These are phyloP conservation scores for Galerina sulciceps DNA, from an alignment of 768 basidiomycete species.

Conservation along the genomic window DNA sequence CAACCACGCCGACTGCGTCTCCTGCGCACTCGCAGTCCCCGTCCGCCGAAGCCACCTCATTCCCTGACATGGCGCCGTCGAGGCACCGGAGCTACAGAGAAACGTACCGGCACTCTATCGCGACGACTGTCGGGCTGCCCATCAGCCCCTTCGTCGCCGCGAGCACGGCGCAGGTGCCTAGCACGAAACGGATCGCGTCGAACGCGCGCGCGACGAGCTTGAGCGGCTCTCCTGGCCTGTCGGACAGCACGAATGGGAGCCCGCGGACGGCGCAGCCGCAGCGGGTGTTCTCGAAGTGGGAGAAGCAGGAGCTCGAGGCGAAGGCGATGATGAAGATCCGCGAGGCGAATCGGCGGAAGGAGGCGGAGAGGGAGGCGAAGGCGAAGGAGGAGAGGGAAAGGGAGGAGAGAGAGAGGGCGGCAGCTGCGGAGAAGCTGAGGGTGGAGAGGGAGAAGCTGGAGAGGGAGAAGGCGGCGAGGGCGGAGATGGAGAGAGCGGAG, in stretches of 20 bases:
- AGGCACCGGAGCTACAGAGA: constrained; percentile 7
- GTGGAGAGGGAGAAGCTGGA: constrained; percentile 21
- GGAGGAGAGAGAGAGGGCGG: constrained; percentile 18
- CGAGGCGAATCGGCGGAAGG: constrained; percentile 46
- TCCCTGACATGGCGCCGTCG: background rate
- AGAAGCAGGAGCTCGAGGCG: constrained; percentile 85
- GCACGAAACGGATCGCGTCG: constrained; percentile 40
- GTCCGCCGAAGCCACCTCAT: constrained; percentile 24
- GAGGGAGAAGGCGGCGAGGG: constrained; percentile 34
- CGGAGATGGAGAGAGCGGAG: constrained; percentile 28
- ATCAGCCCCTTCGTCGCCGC: constrained; percentile 51
- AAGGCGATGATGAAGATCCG: constrained; percentile 77
- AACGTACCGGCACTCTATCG: constrained; percentile 46
- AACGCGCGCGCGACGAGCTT: constrained; percentile 48
- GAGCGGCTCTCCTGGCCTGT: constrained; percentile 33
- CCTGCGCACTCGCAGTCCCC: constrained; percentile 34
- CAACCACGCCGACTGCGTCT: constrained; percentile 40
- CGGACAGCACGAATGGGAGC: constrained; percentile 61
- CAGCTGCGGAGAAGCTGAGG: constrained; percentile 27
- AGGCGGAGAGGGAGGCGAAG: constrained; percentile 45
- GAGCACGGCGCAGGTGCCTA: constrained; percentile 20
- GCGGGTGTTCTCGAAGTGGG: constrained; percentile 75
- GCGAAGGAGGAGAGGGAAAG: constrained; percentile 41
- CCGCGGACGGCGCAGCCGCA: constrained; percentile 25
- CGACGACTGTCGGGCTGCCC: constrained; percentile 45